A percentile compares a stretch with the other conserved stretches of the same genome.
Conservation (phyloP, 75 land plant species). For the Pinus tabuliformis region DNA sequence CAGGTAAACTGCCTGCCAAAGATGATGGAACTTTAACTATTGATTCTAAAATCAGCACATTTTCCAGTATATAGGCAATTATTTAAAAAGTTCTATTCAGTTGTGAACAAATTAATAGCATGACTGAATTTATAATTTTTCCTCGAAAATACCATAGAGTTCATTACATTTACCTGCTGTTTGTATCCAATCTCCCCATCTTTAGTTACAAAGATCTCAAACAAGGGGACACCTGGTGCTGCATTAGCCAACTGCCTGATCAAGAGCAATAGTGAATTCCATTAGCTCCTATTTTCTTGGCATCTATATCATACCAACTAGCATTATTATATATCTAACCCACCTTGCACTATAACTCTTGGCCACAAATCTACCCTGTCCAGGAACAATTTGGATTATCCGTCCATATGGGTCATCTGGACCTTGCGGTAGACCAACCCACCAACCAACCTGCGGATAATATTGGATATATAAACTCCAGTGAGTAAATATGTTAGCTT, state of each 20-base stretch:
- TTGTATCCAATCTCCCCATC: constrained; percentile 49
- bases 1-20: constrained; percentile 80
- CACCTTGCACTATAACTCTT: constrained; percentile 88
- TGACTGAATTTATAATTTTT: constrained; percentile 44
- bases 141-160: neutral
- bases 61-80: neutral
- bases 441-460: constrained; percentile 86
- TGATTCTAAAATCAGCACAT: neutral
- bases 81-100: neutral
- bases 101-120: constrained; percentile 14
- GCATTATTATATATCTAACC: neutral
- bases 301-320: neutral
- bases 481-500: too few species aligned
- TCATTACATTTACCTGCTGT: constrained; percentile 53
- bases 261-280: constrained; percentile 7
- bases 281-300: neutral
- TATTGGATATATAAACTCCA: too few species aligned
- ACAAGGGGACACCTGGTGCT: constrained; percentile 74
- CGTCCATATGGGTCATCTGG: constrained; percentile 86
- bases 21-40: neutral
- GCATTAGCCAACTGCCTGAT: constrained; percentile 79
- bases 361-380: constrained; percentile 81
- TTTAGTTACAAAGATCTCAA: constrained; percentile 89
- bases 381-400: constrained; percentile 68
- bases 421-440: constrained; percentile 80